phyloP scores from a whole-genome alignment of 2,329 filamentous ascomycete species.

The Ophiostoma fasciatum region DNA sequence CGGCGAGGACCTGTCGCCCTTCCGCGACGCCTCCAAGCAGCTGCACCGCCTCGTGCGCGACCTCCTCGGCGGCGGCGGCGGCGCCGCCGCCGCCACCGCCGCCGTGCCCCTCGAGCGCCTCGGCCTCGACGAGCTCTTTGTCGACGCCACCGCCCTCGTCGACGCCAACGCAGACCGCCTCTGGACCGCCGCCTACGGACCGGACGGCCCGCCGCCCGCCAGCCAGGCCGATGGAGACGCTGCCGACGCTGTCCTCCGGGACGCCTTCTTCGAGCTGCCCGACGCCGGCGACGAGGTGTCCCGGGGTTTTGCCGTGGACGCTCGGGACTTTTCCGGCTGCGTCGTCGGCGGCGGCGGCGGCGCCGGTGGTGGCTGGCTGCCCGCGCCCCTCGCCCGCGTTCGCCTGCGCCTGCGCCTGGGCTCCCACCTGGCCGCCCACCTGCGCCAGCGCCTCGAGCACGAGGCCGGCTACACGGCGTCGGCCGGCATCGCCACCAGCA shows the following conservation, averaged over 20 bases:
- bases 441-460: constrained; percentile 55
- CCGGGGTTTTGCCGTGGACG: constrained; percentile 66
- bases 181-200: constrained; percentile 49
- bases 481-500: constrained; percentile 77
- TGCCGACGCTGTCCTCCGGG: constrained; percentile 1
- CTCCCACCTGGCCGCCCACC: constrained; percentile 63
- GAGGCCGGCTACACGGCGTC: constrained; percentile 73
- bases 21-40: constrained; percentile 72
- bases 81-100: no score
- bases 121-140: constrained; percentile 79
- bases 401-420: constrained; percentile 55
- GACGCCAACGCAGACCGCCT: constrained; percentile 64
- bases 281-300: constrained; percentile 48
- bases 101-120: constrained; percentile 62
- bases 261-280: constrained; percentile 71
- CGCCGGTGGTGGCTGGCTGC: no score
- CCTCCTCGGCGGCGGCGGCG: constrained; percentile 46
- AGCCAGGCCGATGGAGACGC: not conserved
- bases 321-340: constrained; percentile 50
- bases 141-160: constrained; percentile 77
- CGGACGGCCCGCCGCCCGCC: no score
- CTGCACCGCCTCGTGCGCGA: constrained; percentile 58
- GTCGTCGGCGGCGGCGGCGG: constrained; percentile 19
- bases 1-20: constrained; percentile 73
- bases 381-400: no score